Evolutionary conservation across 306 rosid genomes (phyloP).

Genomic region (Argentina anserina): DNA sequence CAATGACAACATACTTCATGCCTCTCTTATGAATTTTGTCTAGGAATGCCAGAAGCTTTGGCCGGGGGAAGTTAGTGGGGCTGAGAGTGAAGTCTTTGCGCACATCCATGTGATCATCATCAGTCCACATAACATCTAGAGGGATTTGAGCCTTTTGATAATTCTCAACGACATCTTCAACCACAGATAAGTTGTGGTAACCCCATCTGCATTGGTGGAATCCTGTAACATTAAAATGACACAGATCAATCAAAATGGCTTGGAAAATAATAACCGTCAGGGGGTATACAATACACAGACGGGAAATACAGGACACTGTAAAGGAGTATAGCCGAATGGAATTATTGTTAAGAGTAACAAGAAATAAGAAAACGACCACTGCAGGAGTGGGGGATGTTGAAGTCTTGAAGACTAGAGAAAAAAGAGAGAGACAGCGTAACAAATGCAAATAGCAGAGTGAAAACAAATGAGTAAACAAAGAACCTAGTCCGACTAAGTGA

Average conservation of each 20-base stretch:
- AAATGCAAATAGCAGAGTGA: neutral
- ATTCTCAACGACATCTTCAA: constrained; percentile 87
- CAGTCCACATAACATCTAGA: constrained; percentile 94
- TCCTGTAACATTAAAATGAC: constrained; percentile 41
- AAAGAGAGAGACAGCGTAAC: neutral
- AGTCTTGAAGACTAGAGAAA: neutral
- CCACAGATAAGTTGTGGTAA: constrained; percentile 89
- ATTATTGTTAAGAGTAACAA: neutral
- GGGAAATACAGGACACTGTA: neutral
- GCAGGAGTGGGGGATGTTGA: neutral
- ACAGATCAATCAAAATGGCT: neutral
- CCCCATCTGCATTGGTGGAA: constrained; percentile 99
- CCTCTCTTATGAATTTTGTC: constrained; percentile 80
- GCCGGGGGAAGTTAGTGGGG: constrained; percentile 59
- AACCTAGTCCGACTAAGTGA: neutral
- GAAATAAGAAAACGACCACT: neutral
- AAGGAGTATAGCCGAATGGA: neutral
- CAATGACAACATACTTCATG: constrained; percentile 85
- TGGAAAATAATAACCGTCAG: neutral
- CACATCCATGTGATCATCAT: constrained; percentile 96
- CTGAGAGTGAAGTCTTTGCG: constrained; percentile 83
- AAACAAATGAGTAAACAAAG: neutral
- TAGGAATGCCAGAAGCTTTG: constrained; percentile 75
- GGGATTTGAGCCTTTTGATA: constrained; percentile 88
- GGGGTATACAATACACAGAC: neutral